phyloP scores from a whole-genome alignment of 2,329 filamentous ascomycete species.

The Fusarium sororula region DNA sequence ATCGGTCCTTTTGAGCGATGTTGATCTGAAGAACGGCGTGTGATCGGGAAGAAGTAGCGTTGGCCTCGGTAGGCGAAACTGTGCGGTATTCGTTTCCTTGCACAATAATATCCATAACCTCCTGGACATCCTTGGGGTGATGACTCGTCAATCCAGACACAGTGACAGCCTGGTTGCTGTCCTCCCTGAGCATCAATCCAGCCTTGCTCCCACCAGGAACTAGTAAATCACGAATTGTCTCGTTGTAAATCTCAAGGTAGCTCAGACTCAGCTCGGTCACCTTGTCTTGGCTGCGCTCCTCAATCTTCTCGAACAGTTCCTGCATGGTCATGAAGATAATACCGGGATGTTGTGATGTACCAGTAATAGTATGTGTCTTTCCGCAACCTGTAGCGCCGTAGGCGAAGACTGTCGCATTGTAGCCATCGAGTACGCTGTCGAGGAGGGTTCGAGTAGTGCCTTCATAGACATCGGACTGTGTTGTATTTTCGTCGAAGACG shows the following conservation, averaged over 20 bases:
- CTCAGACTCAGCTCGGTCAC: constrained; percentile 89
- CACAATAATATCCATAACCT: constrained; percentile 99
- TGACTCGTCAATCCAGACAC: constrained; percentile 92
- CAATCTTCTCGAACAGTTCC: constrained; percentile 95
- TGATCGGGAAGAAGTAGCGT: constrained; percentile 95
- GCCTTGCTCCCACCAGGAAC: constrained; percentile 83
- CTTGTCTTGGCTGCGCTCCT: constrained; percentile 87
- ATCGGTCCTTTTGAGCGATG: constrained; percentile 90
- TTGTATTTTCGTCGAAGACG: constrained; percentile 95
- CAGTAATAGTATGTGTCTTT: constrained; percentile 97
- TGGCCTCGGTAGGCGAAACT: constrained; percentile 95
- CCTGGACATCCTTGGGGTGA: constrained; percentile 86
- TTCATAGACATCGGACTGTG: constrained; percentile 94
- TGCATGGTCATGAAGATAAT: constrained; percentile 99
- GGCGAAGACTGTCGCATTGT: constrained; percentile 98
- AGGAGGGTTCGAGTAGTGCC: constrained; percentile 88
- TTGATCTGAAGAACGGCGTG: constrained; percentile 99
- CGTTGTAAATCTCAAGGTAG: constrained; percentile 98
- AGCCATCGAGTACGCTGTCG: constrained; percentile 94
- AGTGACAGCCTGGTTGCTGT: constrained; percentile 91
- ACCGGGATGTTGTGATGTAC: constrained; percentile 89
- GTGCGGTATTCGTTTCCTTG: constrained; percentile 93
- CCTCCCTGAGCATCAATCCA: constrained; percentile 91
- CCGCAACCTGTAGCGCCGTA: constrained; percentile 98
- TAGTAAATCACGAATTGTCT: constrained; percentile 94